Percentiles rank a stretch among this genome's conserved stretches.
phyloP scores from a whole-genome alignment of 345 rosid species.

The Murraya koenigii region DNA sequence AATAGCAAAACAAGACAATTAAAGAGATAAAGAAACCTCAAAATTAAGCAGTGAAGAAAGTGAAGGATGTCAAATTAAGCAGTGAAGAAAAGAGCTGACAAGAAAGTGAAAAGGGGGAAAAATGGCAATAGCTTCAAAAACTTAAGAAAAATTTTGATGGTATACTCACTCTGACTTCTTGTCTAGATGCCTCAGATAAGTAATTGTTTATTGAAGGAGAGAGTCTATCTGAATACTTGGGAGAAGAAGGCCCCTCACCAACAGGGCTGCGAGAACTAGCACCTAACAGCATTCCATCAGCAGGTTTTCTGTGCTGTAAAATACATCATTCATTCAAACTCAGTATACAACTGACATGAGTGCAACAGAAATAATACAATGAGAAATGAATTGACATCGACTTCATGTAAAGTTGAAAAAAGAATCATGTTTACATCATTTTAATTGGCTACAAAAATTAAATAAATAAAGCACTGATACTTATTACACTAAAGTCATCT shows the following conservation, averaged over 20 bases:
- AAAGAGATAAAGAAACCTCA: not conserved
- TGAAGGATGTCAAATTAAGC: not conserved
- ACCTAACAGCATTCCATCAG: slow-evolving; percentile 86
- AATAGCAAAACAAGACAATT: not conserved
- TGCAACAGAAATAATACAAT: not conserved
- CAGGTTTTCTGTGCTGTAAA: slow-evolving; percentile 85
- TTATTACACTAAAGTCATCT: not conserved
- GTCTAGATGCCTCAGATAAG: slow-evolving; percentile 96
- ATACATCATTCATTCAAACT: slow-evolving; percentile 9
- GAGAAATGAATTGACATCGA: not conserved
- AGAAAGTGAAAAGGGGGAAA: not conserved
- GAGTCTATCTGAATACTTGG: slow-evolving; percentile 96
- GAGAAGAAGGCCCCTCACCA: slow-evolving; percentile 82
- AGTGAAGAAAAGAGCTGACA: slow-evolving; percentile 8
- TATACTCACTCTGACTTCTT: slow-evolving; percentile 82
- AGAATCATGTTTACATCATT: not conserved
- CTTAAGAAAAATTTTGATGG: not conserved
- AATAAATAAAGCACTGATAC: not conserved
- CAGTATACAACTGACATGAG: not conserved
- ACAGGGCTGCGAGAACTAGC: slow-evolving; percentile 86
- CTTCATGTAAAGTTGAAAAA: not conserved
- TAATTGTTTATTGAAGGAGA: slow-evolving; percentile 94
- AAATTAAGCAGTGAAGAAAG: too few relatives aligned
- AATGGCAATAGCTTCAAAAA: not conserved
- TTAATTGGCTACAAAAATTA: too few relatives aligned